phyloP scores from a whole-genome alignment of 169 alveolate species.

The Neospora caninum region DNA sequence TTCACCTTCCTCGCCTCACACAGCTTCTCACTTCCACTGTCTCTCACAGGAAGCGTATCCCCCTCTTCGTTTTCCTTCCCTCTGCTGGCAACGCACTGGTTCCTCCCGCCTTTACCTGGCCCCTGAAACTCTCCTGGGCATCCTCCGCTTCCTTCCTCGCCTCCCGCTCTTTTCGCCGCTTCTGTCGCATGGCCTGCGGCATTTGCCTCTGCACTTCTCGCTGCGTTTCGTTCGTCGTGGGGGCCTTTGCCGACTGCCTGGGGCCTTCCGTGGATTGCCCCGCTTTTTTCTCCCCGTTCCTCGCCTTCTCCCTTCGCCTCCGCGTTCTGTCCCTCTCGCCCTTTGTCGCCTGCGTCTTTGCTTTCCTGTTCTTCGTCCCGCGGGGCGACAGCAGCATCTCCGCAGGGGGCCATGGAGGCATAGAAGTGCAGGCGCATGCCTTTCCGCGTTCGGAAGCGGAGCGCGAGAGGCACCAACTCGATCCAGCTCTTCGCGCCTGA shows the following conservation, averaged over 20 bases:
- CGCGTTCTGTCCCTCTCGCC: background rate
- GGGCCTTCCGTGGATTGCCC: no score
- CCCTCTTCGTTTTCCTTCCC: no score
- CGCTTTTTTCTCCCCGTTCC: no score
- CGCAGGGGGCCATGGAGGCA: conserved; percentile 10
- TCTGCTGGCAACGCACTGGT: background rate
- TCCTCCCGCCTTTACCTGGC: background rate
- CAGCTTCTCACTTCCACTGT: no score
- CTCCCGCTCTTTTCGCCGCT: background rate
- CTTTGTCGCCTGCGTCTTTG: background rate
- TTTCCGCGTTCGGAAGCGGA: background rate
- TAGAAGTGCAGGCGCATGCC: conserved; percentile 1
- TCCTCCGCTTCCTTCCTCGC: background rate
- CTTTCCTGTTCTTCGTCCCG: background rate
- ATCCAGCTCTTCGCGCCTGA: background rate
- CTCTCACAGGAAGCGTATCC: no score
- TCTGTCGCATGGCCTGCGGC: background rate
- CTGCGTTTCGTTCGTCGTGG: no score
- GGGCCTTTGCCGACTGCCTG: no score
- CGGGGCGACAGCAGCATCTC: background rate
- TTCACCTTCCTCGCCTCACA: background rate
- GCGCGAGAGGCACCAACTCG: background rate
- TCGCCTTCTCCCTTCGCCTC: background rate
- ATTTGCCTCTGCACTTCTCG: no score
- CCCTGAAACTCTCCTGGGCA: background rate